Conservation (phyloP, 306 rosid genomes). For the Nissolia schottii region DNA sequence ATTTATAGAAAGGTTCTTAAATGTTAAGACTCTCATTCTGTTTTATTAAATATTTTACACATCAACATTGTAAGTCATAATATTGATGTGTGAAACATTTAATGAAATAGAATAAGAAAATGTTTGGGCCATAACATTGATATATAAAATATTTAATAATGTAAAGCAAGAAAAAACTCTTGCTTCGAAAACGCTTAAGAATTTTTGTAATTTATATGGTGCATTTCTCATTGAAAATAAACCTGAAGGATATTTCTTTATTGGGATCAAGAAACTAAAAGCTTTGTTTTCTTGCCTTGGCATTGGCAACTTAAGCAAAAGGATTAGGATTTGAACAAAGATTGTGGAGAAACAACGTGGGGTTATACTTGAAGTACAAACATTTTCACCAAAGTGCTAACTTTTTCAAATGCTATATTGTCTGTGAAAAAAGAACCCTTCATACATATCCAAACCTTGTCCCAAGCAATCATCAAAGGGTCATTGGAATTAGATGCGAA, state of each 20-base stretch:
- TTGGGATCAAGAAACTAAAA: neutral
- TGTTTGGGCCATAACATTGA: too few species aligned
- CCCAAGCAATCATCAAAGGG: slow-evolving; percentile 28
- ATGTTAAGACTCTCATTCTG: too few species aligned
- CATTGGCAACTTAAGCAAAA: neutral
- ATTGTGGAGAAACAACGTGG: neutral
- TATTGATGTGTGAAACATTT: too few species aligned
- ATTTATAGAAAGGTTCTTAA: too few species aligned
- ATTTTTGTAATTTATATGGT: too few species aligned
- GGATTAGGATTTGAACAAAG: slow-evolving; percentile 15
- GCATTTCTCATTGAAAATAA: neutral
- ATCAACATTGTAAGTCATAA: too few species aligned
- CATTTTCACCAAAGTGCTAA: slow-evolving; percentile 10
- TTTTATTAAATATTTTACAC: too few species aligned
- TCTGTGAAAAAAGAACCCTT: neutral
- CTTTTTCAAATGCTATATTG: slow-evolving; percentile 32
- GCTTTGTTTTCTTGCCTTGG: neutral
- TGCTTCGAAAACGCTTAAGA: too few species aligned
- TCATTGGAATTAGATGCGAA: slow-evolving; percentile 27
- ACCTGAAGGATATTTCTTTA: too few species aligned
- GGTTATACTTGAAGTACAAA: neutral
- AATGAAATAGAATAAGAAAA: too few species aligned
- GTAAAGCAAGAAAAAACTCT: too few species aligned
- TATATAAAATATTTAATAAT: too few species aligned
- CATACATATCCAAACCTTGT: slow-evolving; percentile 4